Conservation (phyloP, 2,329 filamentous ascomycete genomes). For the Aspergillus intermedius region DNA sequence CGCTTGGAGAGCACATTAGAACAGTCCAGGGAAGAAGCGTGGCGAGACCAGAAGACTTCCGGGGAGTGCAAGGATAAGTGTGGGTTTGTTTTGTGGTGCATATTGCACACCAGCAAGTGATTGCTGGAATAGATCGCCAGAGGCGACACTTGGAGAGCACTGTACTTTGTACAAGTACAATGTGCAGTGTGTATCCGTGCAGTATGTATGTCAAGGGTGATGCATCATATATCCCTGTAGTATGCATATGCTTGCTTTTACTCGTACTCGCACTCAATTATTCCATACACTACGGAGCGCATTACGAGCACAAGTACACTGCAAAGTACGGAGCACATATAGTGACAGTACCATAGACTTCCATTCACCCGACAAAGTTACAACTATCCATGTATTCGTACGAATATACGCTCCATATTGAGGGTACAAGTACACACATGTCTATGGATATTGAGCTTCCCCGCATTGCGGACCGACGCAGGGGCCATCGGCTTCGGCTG, state of each 20-base stretch:
- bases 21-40: constrained; percentile 69
- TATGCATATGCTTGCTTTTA: no score
- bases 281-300: no score
- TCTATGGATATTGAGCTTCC: neutral
- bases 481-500: neutral
- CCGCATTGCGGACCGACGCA: neutral
- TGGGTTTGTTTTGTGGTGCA: constrained; percentile 45
- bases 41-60: constrained; percentile 65
- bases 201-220: no score
- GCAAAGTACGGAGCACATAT: no score
- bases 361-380: no score
- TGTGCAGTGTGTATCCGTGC: neutral
- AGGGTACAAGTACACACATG: neutral
- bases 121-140: neutral
- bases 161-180: no score
- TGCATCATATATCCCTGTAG: no score
- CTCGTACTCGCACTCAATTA: no score
- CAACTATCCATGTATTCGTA: no score
- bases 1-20: constrained; percentile 53
- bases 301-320: no score
- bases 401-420: neutral
- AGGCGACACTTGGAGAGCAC: neutral
- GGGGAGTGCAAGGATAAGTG: constrained; percentile 59
- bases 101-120: constrained; percentile 5
- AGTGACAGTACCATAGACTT: no score